phyloP scores from a whole-genome alignment of 202 grass and related monocot species.

The Alloteropsis angusta region DNA sequence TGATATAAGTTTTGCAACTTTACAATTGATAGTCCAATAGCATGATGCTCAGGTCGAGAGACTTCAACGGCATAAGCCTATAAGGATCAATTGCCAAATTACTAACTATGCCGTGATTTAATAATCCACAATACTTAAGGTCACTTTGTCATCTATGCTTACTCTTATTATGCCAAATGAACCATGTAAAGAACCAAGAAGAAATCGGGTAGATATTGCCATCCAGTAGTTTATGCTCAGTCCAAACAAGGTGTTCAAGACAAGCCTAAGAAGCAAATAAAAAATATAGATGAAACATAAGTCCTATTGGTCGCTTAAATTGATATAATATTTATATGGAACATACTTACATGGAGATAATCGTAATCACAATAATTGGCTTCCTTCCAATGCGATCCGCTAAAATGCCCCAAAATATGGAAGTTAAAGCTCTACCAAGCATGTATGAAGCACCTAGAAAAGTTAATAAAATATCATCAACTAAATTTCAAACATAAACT shows the following conservation, averaged over 20 bases:
- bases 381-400: conserved; percentile 30
- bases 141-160: not conserved
- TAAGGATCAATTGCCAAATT: not conserved
- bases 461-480: not conserved
- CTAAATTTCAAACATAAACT: not conserved
- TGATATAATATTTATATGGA: not conserved
- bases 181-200: not conserved
- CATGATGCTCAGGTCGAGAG: not conserved
- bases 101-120: not conserved
- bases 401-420: conserved; percentile 38
- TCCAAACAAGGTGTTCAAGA: conserved; percentile 57
- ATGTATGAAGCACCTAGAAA: conserved; percentile 44
- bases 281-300: not conserved
- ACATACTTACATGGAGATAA: conserved; percentile 29
- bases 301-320: not conserved
- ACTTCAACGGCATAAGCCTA: conserved; percentile 7
- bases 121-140: not conserved
- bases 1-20: not conserved
- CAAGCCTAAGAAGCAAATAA: conserved; percentile 27
- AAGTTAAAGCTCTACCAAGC: conserved; percentile 52
- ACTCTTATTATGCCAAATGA: not conserved
- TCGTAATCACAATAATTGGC: conserved; percentile 15
- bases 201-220: not conserved
- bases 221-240: conserved; percentile 34
- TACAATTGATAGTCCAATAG: not conserved